phyloP scores from a whole-genome alignment of 805 yeast species.

The Ogataea wickerhamii region DNA sequence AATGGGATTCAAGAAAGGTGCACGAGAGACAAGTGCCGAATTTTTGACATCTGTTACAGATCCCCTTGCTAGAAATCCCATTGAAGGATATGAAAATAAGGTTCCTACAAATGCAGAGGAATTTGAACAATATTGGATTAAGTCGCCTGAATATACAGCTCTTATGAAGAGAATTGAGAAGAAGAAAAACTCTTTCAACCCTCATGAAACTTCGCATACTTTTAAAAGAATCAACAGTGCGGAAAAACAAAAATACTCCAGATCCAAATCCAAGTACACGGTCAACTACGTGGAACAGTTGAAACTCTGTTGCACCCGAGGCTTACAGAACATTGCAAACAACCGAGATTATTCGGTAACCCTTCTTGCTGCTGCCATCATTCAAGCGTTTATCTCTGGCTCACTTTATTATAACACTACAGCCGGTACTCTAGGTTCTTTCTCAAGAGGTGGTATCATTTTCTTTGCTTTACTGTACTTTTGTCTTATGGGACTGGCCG shows the following conservation, averaged over 20 bases:
- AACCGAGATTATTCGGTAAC: slow-evolving; percentile 52
- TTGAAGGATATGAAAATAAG: slow-evolving; percentile 45
- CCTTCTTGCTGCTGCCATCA: slow-evolving; percentile 47
- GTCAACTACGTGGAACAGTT: slow-evolving; percentile 49
- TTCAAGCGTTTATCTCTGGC: slow-evolving; percentile 58
- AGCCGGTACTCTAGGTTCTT: slow-evolving; percentile 50
- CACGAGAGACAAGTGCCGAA: slow-evolving; percentile 67
- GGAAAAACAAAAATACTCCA: slow-evolving; percentile 38
- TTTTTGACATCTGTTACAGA: slow-evolving; percentile 65
- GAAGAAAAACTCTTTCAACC: slow-evolving; percentile 29
- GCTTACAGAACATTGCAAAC: slow-evolving; percentile 50
- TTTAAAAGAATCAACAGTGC: slow-evolving; percentile 29
- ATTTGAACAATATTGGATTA: slow-evolving; percentile 57
- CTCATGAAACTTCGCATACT: slow-evolving; percentile 32
- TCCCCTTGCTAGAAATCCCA: slow-evolving; percentile 51
- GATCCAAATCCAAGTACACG: slow-evolving; percentile 34
- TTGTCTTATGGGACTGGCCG: slow-evolving; percentile 59
- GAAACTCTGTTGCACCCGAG: slow-evolving; percentile 49
- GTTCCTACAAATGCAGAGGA: slow-evolving; percentile 56
- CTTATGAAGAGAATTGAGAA: slow-evolving; percentile 35
- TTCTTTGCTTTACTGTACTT: slow-evolving; percentile 59
- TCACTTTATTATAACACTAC: slow-evolving; percentile 55
- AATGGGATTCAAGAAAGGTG: slow-evolving; percentile 62
- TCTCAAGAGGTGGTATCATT: slow-evolving; percentile 60
- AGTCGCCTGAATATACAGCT: slow-evolving; percentile 48